phyloP scores from a whole-genome alignment of 1,284 basidiomycete species.

The Retiboletus flavoniger region DNA sequence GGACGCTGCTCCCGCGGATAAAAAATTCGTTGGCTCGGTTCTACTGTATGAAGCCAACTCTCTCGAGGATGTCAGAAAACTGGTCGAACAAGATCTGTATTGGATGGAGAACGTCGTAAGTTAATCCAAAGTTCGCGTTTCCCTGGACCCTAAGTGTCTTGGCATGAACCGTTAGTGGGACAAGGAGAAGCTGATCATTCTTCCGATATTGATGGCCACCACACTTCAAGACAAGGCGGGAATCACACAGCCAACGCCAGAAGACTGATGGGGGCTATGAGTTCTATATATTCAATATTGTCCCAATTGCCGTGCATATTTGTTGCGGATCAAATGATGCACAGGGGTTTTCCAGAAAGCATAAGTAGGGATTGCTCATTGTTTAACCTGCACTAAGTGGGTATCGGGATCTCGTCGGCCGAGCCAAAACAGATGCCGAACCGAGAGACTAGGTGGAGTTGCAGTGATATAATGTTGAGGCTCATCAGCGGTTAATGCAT shows the following conservation, averaged over 20 bases:
- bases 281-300: neutral
- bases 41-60: conserved; percentile 49
- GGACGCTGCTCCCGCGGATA: conserved; percentile 32
- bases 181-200: conserved; percentile 42
- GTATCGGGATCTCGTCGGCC: neutral
- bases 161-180: conserved; percentile 33
- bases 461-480: neutral
- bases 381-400: neutral
- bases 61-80: conserved; percentile 45
- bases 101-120: conserved; percentile 56
- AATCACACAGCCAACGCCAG: conserved; percentile 23
- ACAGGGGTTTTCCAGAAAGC: neutral
- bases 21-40: conserved; percentile 50
- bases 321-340: conserved; percentile 6
- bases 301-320: neutral
- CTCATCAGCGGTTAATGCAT: neutral
- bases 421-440: neutral
- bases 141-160: conserved; percentile 4
- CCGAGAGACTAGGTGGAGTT: neutral
- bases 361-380: neutral
- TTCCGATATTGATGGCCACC: conserved; percentile 43
- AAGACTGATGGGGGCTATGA: conserved; percentile 14
- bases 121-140: conserved; percentile 14
- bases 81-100: conserved; percentile 55
- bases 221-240: conserved; percentile 29